A percentile compares a stretch with the other conserved stretches of the same genome.
These are phyloP conservation scores for Colletotrichum melonis DNA, from an alignment of 2,329 filamentous ascomycete genomes.

Conservation along the genomic window DNA sequence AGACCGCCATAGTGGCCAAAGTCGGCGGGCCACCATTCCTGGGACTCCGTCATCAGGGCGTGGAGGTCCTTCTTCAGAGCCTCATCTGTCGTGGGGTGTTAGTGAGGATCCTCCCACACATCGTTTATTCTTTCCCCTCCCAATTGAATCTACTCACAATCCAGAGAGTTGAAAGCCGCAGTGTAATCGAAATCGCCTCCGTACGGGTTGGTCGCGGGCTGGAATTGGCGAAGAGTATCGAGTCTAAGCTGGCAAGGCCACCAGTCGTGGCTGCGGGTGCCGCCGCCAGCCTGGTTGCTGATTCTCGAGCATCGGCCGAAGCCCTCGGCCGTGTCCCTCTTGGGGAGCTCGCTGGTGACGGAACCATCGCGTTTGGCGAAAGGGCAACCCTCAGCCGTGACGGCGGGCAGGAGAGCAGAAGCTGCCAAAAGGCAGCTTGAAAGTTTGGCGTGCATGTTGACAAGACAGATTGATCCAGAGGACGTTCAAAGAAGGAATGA, in stretches of 20 bases:
- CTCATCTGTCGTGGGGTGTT: slow-evolving; percentile 49
- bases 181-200: slow-evolving; percentile 77
- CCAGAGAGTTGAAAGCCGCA: slow-evolving; percentile 76
- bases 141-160: slow-evolving; percentile 52
- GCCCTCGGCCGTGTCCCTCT: slow-evolving; percentile 8
- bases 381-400: slow-evolving; percentile 22
- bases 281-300: slow-evolving; percentile 66
- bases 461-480: neutral
- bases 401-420: slow-evolving; percentile 18
- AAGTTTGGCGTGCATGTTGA: slow-evolving; percentile 30
- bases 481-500: neutral
- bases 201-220: slow-evolving; percentile 70
- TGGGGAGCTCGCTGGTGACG: slow-evolving; percentile 25
- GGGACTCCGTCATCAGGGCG: slow-evolving; percentile 80
- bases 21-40: slow-evolving; percentile 86
- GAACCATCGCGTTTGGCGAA: slow-evolving; percentile 30
- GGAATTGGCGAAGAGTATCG: slow-evolving; percentile 80
- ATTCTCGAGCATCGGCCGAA: slow-evolving; percentile 24
- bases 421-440: slow-evolving; percentile 26
- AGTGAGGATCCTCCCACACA: neutral
- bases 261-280: slow-evolving; percentile 77
- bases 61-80: slow-evolving; percentile 79
- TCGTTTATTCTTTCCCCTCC: too few relatives aligned
- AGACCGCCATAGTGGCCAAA: slow-evolving; percentile 85
- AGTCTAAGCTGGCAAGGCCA: slow-evolving; percentile 78